Conservation (phyloP, 169 alveolate genomes). For the Cryptosporidium xiaoi region DNA sequence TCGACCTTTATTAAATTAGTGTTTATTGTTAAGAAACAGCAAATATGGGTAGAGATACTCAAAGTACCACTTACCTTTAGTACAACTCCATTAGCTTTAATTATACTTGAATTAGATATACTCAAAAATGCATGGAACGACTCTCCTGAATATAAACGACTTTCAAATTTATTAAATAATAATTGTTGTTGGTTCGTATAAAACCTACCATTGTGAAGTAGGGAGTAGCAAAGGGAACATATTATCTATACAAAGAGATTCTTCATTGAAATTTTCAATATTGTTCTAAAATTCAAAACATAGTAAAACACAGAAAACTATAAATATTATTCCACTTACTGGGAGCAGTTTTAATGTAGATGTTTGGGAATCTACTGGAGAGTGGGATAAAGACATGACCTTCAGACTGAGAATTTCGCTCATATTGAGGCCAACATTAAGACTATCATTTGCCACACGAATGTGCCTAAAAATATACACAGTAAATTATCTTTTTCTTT, state of each 20-base stretch:
- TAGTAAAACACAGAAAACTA: neutral
- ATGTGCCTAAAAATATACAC: too few species aligned
- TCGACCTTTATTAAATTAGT: constrained; percentile 26
- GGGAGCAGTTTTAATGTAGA: constrained; percentile 50
- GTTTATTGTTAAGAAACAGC: neutral
- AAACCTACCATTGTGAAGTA: constrained; percentile 69
- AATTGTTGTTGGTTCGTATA: neutral
- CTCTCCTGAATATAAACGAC: constrained; percentile 66
- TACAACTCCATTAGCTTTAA: constrained; percentile 56
- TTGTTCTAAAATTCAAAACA: constrained; percentile 1
- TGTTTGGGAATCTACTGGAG: constrained; percentile 37
- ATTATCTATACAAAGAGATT: constrained; percentile 42
- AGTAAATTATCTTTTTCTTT: too few species aligned
- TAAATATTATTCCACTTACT: constrained; percentile 10
- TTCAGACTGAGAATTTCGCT: constrained; percentile 45
- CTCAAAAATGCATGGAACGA: constrained; percentile 66
- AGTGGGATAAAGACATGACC: constrained; percentile 56
- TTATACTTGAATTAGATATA: constrained; percentile 52
- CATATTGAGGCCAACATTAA: neutral
- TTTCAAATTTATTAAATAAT: neutral
- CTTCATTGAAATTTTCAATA: constrained; percentile 16
- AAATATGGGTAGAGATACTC: neutral
- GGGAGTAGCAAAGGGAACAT: constrained; percentile 65
- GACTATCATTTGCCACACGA: too few species aligned
- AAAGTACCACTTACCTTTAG: constrained; percentile 13